Evolutionary conservation across 768 basidiomycete species (phyloP), one percentile per base, ranked within the genome.

Genomic region (Lactifluus subvellereus): DNA sequence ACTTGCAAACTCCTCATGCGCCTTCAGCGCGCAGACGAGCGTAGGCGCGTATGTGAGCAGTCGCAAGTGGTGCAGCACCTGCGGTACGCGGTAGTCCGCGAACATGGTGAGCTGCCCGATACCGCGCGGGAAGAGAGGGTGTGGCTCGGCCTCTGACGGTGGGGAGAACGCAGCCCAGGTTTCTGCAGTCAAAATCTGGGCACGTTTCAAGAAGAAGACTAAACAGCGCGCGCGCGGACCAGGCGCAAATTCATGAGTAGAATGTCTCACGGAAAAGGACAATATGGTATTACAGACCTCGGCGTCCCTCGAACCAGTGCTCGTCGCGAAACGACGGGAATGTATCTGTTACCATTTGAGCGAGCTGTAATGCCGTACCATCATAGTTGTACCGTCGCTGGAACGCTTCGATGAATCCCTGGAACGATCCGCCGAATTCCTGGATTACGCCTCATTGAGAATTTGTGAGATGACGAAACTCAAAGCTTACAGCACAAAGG

Each of bases 21-120:
- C 67, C 3, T 70, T 70, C 45, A 94, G 79, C 43, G 78, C 75
- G 18, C 73, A 72, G n/a, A 81, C 69, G 59, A 96, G 80, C 6
- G 79, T 72, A 0, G 80, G 74, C 0, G 91, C 84, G 74, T 95
- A 95, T 2, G 79, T 74, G 49, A 95, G 77, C 66, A 94, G 86
- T 43, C 80, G 77, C 7, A 95, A 79, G 70, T 92, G 91, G 74
- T 95, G 89, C 33, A 96, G 75, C 61, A 95, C 90, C 71, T 95
- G 94, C 2, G 93, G 93, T 6, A 96, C 89, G 47, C 91, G 84
- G 71, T 94, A 94, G 76, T 95, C 93, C 5, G 94, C 91, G 72
- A 96, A 96, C 94, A 94, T 95, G 22, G 93, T 94, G 11, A 95
- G 80, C 54, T 85, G 76, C 42, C 78, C 77, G 20, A 86, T 76